Conservation (phyloP, 768 basidiomycete species). For the Tricholoma flavovirens region DNA sequence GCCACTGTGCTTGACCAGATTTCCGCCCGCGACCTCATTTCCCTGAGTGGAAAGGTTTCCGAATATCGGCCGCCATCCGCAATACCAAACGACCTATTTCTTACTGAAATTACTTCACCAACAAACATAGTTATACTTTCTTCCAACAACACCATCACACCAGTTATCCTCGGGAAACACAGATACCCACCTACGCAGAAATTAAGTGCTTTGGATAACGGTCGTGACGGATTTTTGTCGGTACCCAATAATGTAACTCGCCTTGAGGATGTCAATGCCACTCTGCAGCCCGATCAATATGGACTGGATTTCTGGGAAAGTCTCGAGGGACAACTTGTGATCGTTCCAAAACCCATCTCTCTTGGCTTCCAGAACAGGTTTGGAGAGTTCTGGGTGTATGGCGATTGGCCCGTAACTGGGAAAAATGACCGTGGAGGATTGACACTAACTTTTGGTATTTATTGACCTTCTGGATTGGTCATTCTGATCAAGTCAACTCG, state of each 20-base stretch:
- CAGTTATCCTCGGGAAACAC: conserved; percentile 48
- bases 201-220: conserved; percentile 44
- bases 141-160: conserved; percentile 37
- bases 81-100: conserved; percentile 38
- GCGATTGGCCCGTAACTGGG: conserved; percentile 51
- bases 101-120: conserved; percentile 45
- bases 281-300: conserved; percentile 43
- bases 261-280: conserved; percentile 39
- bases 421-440: conserved; percentile 52
- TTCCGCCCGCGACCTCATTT: conserved; percentile 41
- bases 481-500: background rate
- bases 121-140: conserved; percentile 39
- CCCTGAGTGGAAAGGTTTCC: conserved; percentile 38
- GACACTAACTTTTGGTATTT: conserved; percentile 41
- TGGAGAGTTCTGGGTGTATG: conserved; percentile 55
- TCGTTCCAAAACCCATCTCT: conserved; percentile 41
- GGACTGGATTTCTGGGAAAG: conserved; percentile 65
- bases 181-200: conserved; percentile 46
- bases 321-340: conserved; percentile 54
- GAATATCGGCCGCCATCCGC: conserved; percentile 43
- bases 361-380: conserved; percentile 46
- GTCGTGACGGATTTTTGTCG: conserved; percentile 49
- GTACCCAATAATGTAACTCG: conserved; percentile 48
- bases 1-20: conserved; percentile 32
- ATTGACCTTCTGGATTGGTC: background rate